phyloP scores from a whole-genome alignment of 2,329 filamentous ascomycete genomes.

The Sordariomycetes sp. region DNA sequence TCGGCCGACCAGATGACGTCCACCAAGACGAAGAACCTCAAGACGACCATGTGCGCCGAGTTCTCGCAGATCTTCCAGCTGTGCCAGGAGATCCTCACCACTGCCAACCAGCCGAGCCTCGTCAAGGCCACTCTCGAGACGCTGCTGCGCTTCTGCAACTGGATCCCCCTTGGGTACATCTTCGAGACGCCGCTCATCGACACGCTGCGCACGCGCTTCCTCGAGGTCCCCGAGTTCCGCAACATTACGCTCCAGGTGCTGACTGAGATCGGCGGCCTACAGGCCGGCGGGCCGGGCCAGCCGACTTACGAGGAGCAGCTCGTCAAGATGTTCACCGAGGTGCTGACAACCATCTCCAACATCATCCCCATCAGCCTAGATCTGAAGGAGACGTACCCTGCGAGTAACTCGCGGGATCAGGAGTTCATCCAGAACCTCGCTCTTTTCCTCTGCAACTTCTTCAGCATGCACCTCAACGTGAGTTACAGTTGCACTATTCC shows the following conservation, averaged over 20 bases:
- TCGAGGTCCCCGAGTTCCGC: constrained; percentile 87
- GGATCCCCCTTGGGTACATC: constrained; percentile 97
- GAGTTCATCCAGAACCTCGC: constrained; percentile 97
- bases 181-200: constrained; percentile 97
- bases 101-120: constrained; percentile 74
- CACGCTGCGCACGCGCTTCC: constrained; percentile 80
- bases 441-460: constrained; percentile 94
- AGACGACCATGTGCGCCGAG: constrained; percentile 97
- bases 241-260: constrained; percentile 94
- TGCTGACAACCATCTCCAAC: constrained; percentile 79
- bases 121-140: constrained; percentile 97
- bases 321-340: constrained; percentile 97
- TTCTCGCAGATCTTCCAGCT: constrained; percentile 98
- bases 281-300: constrained; percentile 59
- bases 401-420: constrained; percentile 85
- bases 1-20: constrained; percentile 99
- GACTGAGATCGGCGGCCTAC: constrained; percentile 90
- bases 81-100: constrained; percentile 88
- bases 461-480: constrained; percentile 80
- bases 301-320: constrained; percentile 85
- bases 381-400: constrained; percentile 79
- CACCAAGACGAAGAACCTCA: constrained; percentile 86
- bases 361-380: constrained; percentile 88
- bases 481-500: constrained; percentile 12
- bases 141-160: constrained; percentile 90